These are phyloP conservation scores for Cladosporium velox DNA, from an alignment of 2,329 filamentous ascomycete species.

Conservation along the genomic window DNA sequence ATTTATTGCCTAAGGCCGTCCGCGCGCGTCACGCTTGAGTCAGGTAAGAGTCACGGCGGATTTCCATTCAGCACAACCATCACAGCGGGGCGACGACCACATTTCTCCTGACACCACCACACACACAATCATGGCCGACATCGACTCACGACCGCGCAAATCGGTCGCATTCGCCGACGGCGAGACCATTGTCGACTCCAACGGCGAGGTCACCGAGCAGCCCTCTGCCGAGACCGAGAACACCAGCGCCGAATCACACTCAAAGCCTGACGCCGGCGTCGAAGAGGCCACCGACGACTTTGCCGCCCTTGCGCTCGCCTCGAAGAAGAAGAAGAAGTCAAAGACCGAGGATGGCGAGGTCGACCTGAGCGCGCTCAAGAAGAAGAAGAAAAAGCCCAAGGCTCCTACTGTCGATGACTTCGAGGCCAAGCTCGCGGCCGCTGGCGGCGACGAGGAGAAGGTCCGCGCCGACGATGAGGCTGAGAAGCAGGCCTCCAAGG, in stretches of 20 bases:
- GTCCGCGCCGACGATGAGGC: slow-evolving; percentile 54
- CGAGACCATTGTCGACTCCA: slow-evolving; percentile 81
- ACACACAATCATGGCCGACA: slow-evolving; percentile 56
- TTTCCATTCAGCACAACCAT: slow-evolving; percentile 15
- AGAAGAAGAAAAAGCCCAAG: slow-evolving; percentile 77
- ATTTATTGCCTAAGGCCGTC: not conserved
- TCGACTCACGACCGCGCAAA: slow-evolving; percentile 70
- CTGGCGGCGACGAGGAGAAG: slow-evolving; percentile 55
- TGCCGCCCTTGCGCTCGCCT: slow-evolving; percentile 40
- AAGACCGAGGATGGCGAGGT: slow-evolving; percentile 62
- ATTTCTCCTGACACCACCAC: slow-evolving; percentile 19
- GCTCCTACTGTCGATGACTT: slow-evolving; percentile 63
- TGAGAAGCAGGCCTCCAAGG: slow-evolving; percentile 55
- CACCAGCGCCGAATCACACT: slow-evolving; percentile 78
- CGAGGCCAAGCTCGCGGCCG: slow-evolving; percentile 66
- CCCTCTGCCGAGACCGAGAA: slow-evolving; percentile 71
- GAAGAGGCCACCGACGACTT: slow-evolving; percentile 42
- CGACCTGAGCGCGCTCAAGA: slow-evolving; percentile 71
- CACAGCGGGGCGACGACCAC: slow-evolving; percentile 17
- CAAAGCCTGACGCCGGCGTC: slow-evolving; percentile 37
- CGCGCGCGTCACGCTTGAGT: slow-evolving; percentile 16
- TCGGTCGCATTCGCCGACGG: slow-evolving; percentile 92
- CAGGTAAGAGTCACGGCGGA: slow-evolving; percentile 18
- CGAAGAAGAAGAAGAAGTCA: slow-evolving; percentile 74
- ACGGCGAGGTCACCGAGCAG: slow-evolving; percentile 76